Base-by-base conservation (phyloP, 306 rosid genomes). In the Cicer arietinum region DNA sequence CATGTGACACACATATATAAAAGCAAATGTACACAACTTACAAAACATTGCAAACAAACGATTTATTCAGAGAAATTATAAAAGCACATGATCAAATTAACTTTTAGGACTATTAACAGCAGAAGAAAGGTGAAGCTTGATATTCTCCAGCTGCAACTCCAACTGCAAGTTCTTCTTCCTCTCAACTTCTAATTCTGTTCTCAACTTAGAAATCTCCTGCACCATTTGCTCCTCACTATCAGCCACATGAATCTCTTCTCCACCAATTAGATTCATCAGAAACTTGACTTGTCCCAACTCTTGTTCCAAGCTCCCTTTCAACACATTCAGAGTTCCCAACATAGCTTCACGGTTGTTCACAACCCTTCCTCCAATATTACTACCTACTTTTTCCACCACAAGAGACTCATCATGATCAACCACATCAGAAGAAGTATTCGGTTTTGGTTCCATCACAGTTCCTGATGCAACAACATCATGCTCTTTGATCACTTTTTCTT, bases 281-380 rank as follows among this genome's bases (percentile, higher is more conserved):
- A 42, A 37, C 59, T 63, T 77, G 0, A 84, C 83, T 37, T 80
- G 80, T 22, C 43, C 70, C 1, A 80, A 40, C 76, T 84, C 82
- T 53, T 74, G 83, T 43, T 77, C 85, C 85, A 81, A 74, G 30
- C 85, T 84, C 52, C 72, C 81, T 64, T 84, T 84, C 47, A 84
- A 46, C n/a, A 70, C 69, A 59, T 48, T 74, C 76, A 81, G 51
- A 17, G 82, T 63, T 0, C 57, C 60, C 75, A 84, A 74, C 74
- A 79, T 73, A 0, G 22, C 43, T 47, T 84, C 85, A 39, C 66
- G n/a, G 51, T 69, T 57, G 17, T 54, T 54, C 12, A 58, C 50
- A 12, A 46, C 39, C 9, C 50, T 20, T 66, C 17, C 46, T 51
- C 8, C 6, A 53, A 42, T 25, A 25, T 25, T 25, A 6, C 75